A percentile compares a stretch with the other conserved stretches of the same genome.
These are phyloP conservation scores for Curvularia spicifera DNA, from an alignment of 2,329 filamentous ascomycete genomes.

Conservation along the genomic window DNA sequence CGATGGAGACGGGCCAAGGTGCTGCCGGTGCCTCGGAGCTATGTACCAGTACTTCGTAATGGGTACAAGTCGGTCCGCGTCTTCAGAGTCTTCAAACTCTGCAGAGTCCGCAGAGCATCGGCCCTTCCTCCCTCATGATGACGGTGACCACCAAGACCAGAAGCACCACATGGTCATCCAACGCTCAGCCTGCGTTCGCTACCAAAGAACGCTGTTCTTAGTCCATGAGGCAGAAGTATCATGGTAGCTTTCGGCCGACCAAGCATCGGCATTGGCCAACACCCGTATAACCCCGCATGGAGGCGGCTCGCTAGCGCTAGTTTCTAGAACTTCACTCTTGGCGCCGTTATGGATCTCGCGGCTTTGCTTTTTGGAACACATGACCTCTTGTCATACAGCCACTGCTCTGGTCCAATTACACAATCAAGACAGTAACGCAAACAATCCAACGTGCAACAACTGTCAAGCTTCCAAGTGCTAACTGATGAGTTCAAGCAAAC, in stretches of 20 bases:
- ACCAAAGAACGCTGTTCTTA: not conserved
- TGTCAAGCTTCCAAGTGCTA: not conserved
- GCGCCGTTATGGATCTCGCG: not conserved
- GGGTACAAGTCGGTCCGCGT: not conserved
- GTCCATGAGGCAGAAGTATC: not conserved
- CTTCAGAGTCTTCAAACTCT: not conserved
- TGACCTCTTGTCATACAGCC: not conserved
- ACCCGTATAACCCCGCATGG: slow-evolving; percentile 5
- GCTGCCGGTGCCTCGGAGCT: not conserved
- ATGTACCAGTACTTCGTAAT: not conserved
- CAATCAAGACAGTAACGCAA: not conserved
- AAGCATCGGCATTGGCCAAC: not conserved
- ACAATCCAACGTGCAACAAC: too few relatives aligned
- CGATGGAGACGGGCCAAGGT: not conserved
- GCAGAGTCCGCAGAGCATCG: not conserved
- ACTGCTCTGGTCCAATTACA: not conserved
- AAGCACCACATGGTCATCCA: not conserved
- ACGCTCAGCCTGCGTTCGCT: not conserved
- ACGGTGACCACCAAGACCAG: not conserved
- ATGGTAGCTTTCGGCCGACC: not conserved
- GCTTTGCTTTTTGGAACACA: not conserved
- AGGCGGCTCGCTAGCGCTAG: slow-evolving; percentile 3
- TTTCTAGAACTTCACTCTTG: slow-evolving; percentile 5
- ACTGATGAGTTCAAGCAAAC: not conserved
- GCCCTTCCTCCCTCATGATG: not conserved